These are phyloP conservation scores for Curvularia spicifera DNA, from an alignment of 2,329 filamentous ascomycete species.

Conservation along the genomic window DNA sequence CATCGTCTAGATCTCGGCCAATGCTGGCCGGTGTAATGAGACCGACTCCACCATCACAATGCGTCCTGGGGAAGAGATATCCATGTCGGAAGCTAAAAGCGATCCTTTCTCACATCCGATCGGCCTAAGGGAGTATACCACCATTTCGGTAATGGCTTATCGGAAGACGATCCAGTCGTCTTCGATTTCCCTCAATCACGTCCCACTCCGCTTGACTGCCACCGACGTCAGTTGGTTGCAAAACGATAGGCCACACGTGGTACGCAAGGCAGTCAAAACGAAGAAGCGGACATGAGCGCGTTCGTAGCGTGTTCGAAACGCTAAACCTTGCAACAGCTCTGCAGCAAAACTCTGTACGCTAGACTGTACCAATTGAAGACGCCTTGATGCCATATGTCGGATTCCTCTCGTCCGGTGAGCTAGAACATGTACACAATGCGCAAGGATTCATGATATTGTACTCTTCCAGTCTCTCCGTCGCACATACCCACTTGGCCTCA, in stretches of 20 bases:
- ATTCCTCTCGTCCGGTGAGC: neutral
- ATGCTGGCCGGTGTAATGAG: neutral
- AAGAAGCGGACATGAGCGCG: neutral
- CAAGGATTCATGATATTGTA: neutral
- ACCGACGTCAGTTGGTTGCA: neutral
- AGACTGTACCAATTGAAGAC: neutral
- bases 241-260: neutral
- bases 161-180: neutral
- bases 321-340: neutral
- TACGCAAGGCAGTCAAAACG: neutral
- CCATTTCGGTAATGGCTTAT: neutral
- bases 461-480: neutral
- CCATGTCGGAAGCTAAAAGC: slow-evolving; percentile 9
- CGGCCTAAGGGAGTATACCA: neutral
- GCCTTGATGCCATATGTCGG: neutral
- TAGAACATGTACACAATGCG: neutral
- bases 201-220: neutral
- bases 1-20: slow-evolving; percentile 1
- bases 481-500: neutral
- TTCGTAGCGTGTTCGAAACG: neutral
- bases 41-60: slow-evolving; percentile 2
- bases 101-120: neutral
- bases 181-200: neutral
- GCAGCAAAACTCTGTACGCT: neutral
- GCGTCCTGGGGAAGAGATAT: slow-evolving; percentile 5